These are phyloP conservation scores for Cantharellus cinnabarinus DNA, from an alignment of 768 basidiomycete species.

Conservation along the genomic window DNA sequence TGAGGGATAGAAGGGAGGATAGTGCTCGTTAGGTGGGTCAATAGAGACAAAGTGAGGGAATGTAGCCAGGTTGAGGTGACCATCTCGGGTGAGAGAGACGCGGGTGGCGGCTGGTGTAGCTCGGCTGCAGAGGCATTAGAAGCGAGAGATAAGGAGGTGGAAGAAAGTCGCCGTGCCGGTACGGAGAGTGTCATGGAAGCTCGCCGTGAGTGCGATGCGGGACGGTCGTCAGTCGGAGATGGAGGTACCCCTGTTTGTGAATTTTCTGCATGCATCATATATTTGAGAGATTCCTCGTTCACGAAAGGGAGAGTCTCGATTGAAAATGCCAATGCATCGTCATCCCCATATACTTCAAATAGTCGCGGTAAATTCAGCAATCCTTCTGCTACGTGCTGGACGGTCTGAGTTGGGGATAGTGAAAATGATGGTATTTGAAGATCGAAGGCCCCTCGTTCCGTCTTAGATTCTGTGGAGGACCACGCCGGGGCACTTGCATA, in stretches of 20 bases:
- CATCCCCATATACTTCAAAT: conserved; percentile 86
- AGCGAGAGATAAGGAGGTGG: background rate
- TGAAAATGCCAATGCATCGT: conserved; percentile 78
- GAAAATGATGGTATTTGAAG: conserved; percentile 79
- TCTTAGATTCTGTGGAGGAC: conserved; percentile 25
- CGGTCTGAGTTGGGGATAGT: conserved; percentile 69
- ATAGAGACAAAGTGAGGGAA: conserved; percentile 65
- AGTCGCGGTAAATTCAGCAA: conserved; percentile 78
- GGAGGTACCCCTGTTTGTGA: background rate
- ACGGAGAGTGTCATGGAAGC: background rate
- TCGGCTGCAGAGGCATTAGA: background rate
- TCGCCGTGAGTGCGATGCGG: background rate
- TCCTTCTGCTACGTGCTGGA: conserved; percentile 84
- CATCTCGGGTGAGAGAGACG: conserved; percentile 42
- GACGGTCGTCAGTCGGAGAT: background rate
- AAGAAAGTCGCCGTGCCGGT: conserved; percentile 1
- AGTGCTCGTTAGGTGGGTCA: conserved; percentile 46
- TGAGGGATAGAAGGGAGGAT: conserved; percentile 52
- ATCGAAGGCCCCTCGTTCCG: conserved; percentile 22
- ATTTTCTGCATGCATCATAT: background rate
- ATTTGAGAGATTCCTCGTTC: conserved; percentile 25
- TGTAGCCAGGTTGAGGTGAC: conserved; percentile 84
- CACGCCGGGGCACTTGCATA: conserved; percentile 57
- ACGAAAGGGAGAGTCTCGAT: conserved; percentile 61
- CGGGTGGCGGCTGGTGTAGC: background rate